phyloP scores from a whole-genome alignment of 306 rosid genomes.

The Lagenaria siceraria region DNA sequence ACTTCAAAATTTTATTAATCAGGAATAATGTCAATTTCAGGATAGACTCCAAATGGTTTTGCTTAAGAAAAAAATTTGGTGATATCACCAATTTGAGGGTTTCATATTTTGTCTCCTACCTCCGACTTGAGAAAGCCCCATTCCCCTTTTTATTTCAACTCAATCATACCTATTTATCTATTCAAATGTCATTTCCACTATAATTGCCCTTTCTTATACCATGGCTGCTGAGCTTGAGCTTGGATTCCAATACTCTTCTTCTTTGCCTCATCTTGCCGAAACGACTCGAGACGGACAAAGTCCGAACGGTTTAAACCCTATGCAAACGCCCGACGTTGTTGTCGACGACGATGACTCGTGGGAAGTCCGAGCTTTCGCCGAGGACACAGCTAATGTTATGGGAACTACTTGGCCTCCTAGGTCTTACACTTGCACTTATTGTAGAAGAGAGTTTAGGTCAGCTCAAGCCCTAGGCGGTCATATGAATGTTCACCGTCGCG shows the following conservation, averaged over 20 bases:
- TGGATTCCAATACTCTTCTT: slow-evolving; percentile 23
- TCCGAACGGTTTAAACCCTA: slow-evolving; percentile 10
- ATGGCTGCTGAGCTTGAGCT: slow-evolving; percentile 77
- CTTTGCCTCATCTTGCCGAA: background rate
- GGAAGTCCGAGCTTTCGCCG: slow-evolving; percentile 88
- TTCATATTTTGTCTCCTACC: slow-evolving; percentile 38
- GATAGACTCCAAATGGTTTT: background rate
- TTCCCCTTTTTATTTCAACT: background rate
- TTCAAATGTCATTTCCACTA: slow-evolving; percentile 37
- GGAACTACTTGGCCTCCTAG: slow-evolving; percentile 93
- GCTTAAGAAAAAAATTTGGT: slow-evolving; percentile 23
- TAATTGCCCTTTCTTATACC: slow-evolving; percentile 18
- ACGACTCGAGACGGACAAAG: background rate
- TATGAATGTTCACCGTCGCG: slow-evolving; percentile 98
- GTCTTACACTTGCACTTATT: slow-evolving; percentile 78
- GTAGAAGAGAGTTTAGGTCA: slow-evolving; percentile 73
- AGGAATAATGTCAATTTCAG: background rate
- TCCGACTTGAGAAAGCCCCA: slow-evolving; percentile 12
- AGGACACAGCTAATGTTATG: slow-evolving; percentile 68
- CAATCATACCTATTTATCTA: slow-evolving; percentile 19
- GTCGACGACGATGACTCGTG: slow-evolving; percentile 72
- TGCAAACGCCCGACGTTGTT: slow-evolving; percentile 40
- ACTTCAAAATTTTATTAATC: background rate
- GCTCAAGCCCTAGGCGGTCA: slow-evolving; percentile 98
- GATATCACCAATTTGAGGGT: slow-evolving; percentile 58